Percentiles rank a stretch among this genome's conserved stretches.
phyloP scores from a whole-genome alignment of 345 rosid genomes.

The Dipteronia dyeriana region DNA sequence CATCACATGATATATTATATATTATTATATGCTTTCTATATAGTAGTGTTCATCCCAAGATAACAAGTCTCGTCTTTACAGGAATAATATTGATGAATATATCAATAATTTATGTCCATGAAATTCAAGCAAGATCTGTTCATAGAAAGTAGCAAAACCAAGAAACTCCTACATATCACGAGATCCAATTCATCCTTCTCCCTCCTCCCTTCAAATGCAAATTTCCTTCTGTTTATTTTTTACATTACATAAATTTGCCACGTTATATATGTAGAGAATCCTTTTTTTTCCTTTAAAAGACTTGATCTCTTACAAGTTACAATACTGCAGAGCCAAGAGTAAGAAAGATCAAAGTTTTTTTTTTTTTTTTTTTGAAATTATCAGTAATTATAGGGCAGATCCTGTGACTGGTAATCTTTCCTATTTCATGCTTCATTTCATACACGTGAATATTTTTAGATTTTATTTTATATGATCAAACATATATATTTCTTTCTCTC shows the following conservation, averaged over 20 bases:
- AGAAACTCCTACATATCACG: slow-evolving; percentile 48
- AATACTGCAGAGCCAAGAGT: neutral
- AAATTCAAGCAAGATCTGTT: slow-evolving; percentile 57
- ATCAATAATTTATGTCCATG: slow-evolving; percentile 19
- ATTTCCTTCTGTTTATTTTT: too few species aligned
- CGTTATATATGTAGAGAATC: too few species aligned
- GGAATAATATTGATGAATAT: slow-evolving; percentile 7
- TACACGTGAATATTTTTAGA: neutral
- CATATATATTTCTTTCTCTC: too few species aligned
- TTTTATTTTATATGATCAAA: too few species aligned
- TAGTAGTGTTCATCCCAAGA: slow-evolving; percentile 46
- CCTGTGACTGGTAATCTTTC: slow-evolving; percentile 24
- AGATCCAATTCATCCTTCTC: slow-evolving; percentile 61
- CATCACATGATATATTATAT: slow-evolving; percentile 13
- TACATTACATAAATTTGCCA: too few species aligned
- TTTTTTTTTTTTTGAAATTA: neutral
- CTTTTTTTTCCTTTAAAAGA: slow-evolving; percentile 6
- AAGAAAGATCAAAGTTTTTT: too few species aligned
- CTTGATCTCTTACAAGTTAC: slow-evolving; percentile 20
- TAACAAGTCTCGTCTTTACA: slow-evolving; percentile 37
- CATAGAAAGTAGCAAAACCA: slow-evolving; percentile 52
- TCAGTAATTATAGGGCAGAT: slow-evolving; percentile 23
- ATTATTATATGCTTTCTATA: slow-evolving; percentile 4
- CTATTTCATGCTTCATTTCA: slow-evolving; percentile 7
- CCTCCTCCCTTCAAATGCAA: neutral